Percentiles rank a stretch among this genome's conserved stretches.
Evolutionary conservation across 1,139 yeast species (phyloP).

Genomic region (Geotrichum australiense): DNA sequence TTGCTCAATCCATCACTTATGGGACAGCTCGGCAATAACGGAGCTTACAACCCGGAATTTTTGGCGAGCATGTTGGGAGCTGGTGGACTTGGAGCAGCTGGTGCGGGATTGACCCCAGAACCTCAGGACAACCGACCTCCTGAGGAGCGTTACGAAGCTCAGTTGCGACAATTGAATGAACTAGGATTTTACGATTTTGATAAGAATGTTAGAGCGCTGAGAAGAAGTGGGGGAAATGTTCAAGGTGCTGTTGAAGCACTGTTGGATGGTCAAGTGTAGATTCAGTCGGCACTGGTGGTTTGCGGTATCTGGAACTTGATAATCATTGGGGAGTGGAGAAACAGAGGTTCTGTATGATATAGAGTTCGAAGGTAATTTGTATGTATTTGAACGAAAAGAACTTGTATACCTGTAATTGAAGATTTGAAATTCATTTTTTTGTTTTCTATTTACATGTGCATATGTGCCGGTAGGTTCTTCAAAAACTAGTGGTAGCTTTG

Average conservation of each 20-base stretch:
- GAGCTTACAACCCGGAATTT: slow-evolving; percentile 23
- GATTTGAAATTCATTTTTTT: too few species aligned
- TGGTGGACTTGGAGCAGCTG: slow-evolving; percentile 16
- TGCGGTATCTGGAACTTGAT: too few species aligned
- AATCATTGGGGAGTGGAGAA: not conserved
- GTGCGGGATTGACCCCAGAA: slow-evolving; percentile 19
- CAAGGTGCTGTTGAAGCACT: slow-evolving; percentile 94
- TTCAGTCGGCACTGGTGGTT: too few species aligned
- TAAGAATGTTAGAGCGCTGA: slow-evolving; percentile 78
- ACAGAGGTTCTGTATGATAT: not conserved
- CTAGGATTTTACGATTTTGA: slow-evolving; percentile 96
- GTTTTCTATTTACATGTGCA: too few species aligned
- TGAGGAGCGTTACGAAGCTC: slow-evolving; percentile 87
- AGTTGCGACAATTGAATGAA: slow-evolving; percentile 86
- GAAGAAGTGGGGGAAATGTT: slow-evolving; percentile 94
- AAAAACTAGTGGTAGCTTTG: too few species aligned
- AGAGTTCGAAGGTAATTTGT: too few species aligned
- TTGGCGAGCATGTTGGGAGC: slow-evolving; percentile 25
- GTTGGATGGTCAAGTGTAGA: slow-evolving; percentile 46
- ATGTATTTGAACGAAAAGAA: too few species aligned
- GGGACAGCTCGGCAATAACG: slow-evolving; percentile 19
- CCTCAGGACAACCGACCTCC: slow-evolving; percentile 84
- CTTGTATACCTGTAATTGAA: too few species aligned
- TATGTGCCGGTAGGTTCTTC: too few species aligned
- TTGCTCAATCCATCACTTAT: slow-evolving; percentile 18